A percentile compares a stretch with the other conserved stretches of the same genome.
Conservation (phyloP, 1,139 yeast genomes). For the Candida sanyaensis region DNA sequence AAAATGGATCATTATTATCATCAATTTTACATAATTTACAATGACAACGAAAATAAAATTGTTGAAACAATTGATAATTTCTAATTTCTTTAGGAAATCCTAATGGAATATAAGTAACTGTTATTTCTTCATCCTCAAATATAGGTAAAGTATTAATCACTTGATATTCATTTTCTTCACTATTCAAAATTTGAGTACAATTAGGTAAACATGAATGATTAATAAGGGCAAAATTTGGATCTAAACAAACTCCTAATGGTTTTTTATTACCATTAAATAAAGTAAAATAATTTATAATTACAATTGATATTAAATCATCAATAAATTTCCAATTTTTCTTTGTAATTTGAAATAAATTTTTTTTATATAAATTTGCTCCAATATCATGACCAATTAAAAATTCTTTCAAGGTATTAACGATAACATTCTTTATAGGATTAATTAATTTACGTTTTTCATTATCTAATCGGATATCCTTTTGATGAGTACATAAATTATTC, state of each 20-base stretch:
- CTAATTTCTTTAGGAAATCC: constrained; percentile 11
- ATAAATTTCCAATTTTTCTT: constrained; percentile 15
- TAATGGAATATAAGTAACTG: constrained; percentile 27
- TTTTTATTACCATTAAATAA: constrained; percentile 15
- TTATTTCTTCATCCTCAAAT: constrained; percentile 24
- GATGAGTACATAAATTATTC: constrained; percentile 15
- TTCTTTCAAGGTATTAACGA: constrained; percentile 6
- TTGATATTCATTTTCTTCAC: constrained; percentile 6
- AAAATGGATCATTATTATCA: constrained; percentile 19
- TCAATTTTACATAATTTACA: constrained; percentile 27
- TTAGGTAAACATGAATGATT: constrained; percentile 37
- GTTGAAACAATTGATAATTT: constrained; percentile 7
- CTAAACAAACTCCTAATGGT: constrained; percentile 33
- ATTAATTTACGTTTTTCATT: constrained; percentile 5
- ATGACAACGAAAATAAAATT: constrained; percentile 33
- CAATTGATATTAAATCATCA: constrained; percentile 11
- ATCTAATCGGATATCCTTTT: constrained; percentile 8
- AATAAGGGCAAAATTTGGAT: constrained; percentile 33
- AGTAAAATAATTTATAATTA: constrained; percentile 12
- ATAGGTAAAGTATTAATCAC: constrained; percentile 20
- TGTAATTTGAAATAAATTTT: constrained; percentile 6
- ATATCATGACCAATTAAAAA: constrained; percentile 7
- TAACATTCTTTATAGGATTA: constrained; percentile 6
- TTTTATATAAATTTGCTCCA: constrained; percentile 5
- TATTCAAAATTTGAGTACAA: constrained; percentile 17